Evolutionary conservation across 257 asterid species (phyloP), one percentile per base, ranked within the genome.

Genomic region (Datura wrightii): DNA sequence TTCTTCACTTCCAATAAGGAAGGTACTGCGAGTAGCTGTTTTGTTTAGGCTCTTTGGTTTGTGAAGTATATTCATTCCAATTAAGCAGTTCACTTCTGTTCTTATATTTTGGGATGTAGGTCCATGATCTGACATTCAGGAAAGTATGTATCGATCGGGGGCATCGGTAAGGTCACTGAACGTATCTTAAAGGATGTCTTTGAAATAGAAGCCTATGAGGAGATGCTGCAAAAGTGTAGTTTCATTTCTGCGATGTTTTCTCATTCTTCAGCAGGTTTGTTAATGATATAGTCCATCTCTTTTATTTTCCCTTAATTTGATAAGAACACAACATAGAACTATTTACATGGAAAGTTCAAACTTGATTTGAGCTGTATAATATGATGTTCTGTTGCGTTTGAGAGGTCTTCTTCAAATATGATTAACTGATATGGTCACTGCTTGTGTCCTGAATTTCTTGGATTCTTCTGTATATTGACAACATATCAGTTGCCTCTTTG

Each of bases 111-210:
- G 15, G 14, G 44, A 31, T 76, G 82, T 76, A 31, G 82, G 44
- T 14, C 39, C 52, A 52, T 76, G 14, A 76, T 74, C 82, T 76
- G 82, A 76, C 82, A 76, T 15, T 52, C 78, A 76, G 63, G 60
- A 34, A 82, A 83, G 41, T 82, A 55, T 87, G 50, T 86, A 88
- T 92, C 95, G 99, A 92, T 97, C 62, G 98, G 99, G 71, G 99
- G 99, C 83, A 94, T 97, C 84, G 99, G 99, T 80, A 97, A 91
- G 89, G 98, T 97, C 83, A 97, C 98, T 69, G 99, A 97, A 89
- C 91, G 86, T 84, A 87, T 97, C 63, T 83, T 97, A 85, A 93
- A 93, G 89, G 97, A 95, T 71, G 95, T 90, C 31, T 89, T 94
- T 53, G 96, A 91, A 88, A 95, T 97, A 79, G 87, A 92, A 56